Base-by-base conservation (phyloP, 1,284 basidiomycete genomes). In the Leccinum fallax region DNA sequence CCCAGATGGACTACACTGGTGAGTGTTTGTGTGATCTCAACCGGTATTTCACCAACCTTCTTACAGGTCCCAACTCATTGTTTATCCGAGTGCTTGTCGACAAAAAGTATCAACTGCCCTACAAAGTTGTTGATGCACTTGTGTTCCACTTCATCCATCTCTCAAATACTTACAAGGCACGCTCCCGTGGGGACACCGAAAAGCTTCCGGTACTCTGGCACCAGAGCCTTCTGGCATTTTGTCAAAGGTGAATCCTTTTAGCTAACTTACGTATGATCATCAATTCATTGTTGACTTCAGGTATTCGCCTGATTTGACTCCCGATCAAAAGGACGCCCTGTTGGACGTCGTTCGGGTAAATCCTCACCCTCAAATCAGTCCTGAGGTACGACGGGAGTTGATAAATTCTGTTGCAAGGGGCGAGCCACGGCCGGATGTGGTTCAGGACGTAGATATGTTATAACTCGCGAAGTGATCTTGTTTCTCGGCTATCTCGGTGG, bases 131-230 rank as follows among this genome's bases (percentile, higher is more conserved):
- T 61, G 97, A 99, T 72, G 92, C 94, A 4, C 86, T 99, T 60
- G 95, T 99, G 15, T 98, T 97, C 83, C 97, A 99, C 80, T 99
- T 96, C 75, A 93, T 99, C 70, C 89, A 95, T 40, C 89, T 98
- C 60, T 93, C 93, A 6, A 95, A 95, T 75, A 90, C 90, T n/a
- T 91, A 93, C 75, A 92, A 91, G 74, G 86, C 87, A 34, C 83
- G 82, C 63, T 80, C 78, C 30, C 80, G 84, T 43, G 87, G 84
- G 13, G 88, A 90, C 59, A 79, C 85, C 2, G 88, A 90, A 62
- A 89, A 89, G 74, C 82, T 97, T 61, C 97, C 97, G 7, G 97
- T 99, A 11, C 82, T 99, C 13, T 99, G 97, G 97, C 95, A 99
- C 75, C 97, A 99, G 79, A 94, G 93, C 74, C 82, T 99, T 63